phyloP scores from a whole-genome alignment of 2,329 filamentous ascomycete species.

The Chrysosporium keratinophilum region DNA sequence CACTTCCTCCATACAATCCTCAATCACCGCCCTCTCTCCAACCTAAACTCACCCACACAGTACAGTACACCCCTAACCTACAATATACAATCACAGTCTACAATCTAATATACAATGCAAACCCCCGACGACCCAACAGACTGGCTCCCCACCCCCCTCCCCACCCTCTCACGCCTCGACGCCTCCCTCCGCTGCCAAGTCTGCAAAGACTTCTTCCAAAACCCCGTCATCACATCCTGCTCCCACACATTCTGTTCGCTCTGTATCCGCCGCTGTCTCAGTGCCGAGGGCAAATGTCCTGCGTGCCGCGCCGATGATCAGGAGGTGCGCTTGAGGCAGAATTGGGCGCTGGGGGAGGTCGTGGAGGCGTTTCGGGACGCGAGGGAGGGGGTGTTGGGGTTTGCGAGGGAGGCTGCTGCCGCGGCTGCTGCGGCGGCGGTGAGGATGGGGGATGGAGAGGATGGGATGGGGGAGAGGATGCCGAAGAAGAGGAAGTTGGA shows the following conservation, averaged over 20 bases:
- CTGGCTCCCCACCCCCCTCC: constrained; percentile 40
- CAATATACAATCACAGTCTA: too few relatives aligned
- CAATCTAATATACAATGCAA: too few relatives aligned
- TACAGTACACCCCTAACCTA: too few relatives aligned
- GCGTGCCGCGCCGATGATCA: constrained; percentile 70
- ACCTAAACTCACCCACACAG: too few relatives aligned
- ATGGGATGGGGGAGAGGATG: constrained; percentile 23
- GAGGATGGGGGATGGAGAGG: constrained; percentile 34
- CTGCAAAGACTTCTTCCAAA: constrained; percentile 94
- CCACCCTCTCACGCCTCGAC: constrained; percentile 50
- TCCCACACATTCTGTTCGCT: constrained; percentile 93
- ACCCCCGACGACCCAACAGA: constrained; percentile 29
- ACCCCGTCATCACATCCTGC: constrained; percentile 90
- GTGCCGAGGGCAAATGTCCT: constrained; percentile 76
- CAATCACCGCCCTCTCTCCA: too few relatives aligned
- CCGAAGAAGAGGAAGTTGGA: constrained; percentile 31
- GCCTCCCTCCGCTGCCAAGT: constrained; percentile 85
- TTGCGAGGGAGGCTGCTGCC: constrained; percentile 49
- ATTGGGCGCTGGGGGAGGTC: constrained; percentile 74
- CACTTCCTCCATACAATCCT: too few relatives aligned
- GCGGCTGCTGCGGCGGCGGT: neutral
- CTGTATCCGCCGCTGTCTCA: constrained; percentile 80
- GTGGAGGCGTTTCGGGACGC: constrained; percentile 65
- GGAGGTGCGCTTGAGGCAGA: constrained; percentile 71
- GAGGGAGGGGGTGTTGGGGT: constrained; percentile 51